Base-by-base conservation (phyloP, 1,284 basidiomycete genomes). In the Microbotryum lychnidis-dioicae region DNA sequence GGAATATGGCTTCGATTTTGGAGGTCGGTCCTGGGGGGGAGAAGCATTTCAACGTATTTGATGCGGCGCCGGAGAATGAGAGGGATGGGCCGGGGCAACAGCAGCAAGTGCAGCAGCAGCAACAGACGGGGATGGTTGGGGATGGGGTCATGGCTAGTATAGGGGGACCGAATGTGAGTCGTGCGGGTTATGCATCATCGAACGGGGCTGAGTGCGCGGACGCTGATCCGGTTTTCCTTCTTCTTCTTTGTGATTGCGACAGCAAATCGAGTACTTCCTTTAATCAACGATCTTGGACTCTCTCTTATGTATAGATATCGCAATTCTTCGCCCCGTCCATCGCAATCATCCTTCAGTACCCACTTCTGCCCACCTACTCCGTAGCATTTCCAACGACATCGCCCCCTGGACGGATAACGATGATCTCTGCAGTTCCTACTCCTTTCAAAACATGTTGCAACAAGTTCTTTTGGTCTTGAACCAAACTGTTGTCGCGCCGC, bases 31-130 rank as follows among this genome's bases (percentile, higher is more conserved):
- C 94, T 1, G 89, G 85, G 33, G 91, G 87, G 50, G 74, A 78
- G 56, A 89, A 90, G 81, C 92, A 89, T 77, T 98, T 98, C 76
- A 98, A 98, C 71, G 96, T 97, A 42, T 96, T 98, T 73, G 91
- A 96, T 70, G 96, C 96, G 4, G 96, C 96, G 6, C 96, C 96
- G 10, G 96, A 99, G 76, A 99, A 99, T 75, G 94, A 96, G 58
- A 27, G 70, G 21, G 71, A 72, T 51, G 71, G 71, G 2, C 71
- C 71, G 46, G 51, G 37, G 31, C 68, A 70, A 53, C 64, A 58
- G 31, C 58, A 52, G 47, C 49, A 45, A 16, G 21, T 33, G 12
- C 54, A 50, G 37, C 54, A 23, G 42, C 57, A 20, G 33, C 49
- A 57, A 42, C 56, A 14, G 42, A 4, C 12, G 29, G 52, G 52